Conservation (phyloP, 2,329 filamentous ascomycete species). For the Scedosporium aurantiacum region DNA sequence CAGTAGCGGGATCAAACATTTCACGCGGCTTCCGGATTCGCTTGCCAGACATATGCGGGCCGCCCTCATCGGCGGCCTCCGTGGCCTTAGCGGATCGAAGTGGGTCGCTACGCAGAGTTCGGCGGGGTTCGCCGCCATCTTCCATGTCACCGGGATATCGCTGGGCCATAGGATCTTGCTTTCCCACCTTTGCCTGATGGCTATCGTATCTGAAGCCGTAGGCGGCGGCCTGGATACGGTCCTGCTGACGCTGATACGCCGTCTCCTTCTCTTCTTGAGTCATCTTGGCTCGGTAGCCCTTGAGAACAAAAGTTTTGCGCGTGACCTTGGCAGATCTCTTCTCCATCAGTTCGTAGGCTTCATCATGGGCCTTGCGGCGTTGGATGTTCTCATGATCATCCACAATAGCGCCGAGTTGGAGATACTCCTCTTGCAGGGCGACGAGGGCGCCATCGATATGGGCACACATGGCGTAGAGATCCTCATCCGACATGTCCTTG, state of each 20-base stretch:
- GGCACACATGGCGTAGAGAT: slow-evolving; percentile 33
- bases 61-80: slow-evolving; percentile 34
- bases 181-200: slow-evolving; percentile 44
- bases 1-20: slow-evolving; percentile 32
- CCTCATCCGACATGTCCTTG: slow-evolving; percentile 34
- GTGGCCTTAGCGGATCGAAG: slow-evolving; percentile 48
- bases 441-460: slow-evolving; percentile 33
- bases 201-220: slow-evolving; percentile 53
- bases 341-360: slow-evolving; percentile 37
- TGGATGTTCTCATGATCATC: slow-evolving; percentile 48
- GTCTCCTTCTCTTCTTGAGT: slow-evolving; percentile 34
- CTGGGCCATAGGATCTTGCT: slow-evolving; percentile 47
- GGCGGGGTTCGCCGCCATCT: slow-evolving; percentile 37
- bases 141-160: slow-evolving; percentile 26
- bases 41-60: slow-evolving; percentile 36
- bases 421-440: slow-evolving; percentile 45
- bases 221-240: slow-evolving; percentile 45
- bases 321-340: neutral
- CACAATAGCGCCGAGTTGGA: slow-evolving; percentile 35
- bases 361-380: slow-evolving; percentile 32
- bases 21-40: slow-evolving; percentile 41
- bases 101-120: slow-evolving; percentile 45
- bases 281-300: slow-evolving; percentile 38
- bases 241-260: slow-evolving; percentile 39
- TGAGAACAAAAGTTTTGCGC: slow-evolving; percentile 31